These are phyloP conservation scores for Pseudogymnoascus sp. DNA, from an alignment of 2,329 filamentous ascomycete species.

Conservation along the genomic window DNA sequence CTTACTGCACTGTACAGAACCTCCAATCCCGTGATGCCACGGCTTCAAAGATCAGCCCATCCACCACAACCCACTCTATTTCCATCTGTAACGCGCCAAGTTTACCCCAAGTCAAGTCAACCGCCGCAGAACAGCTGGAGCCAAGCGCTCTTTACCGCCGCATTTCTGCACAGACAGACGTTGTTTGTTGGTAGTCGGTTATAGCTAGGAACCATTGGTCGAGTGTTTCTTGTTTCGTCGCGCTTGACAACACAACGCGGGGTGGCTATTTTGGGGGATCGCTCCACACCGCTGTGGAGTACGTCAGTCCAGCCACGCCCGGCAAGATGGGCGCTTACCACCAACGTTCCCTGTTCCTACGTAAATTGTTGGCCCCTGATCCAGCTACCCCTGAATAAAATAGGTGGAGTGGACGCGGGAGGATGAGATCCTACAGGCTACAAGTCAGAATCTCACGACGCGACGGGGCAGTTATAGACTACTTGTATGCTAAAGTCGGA, in stretches of 20 bases:
- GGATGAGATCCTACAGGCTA: not conserved
- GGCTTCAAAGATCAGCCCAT: not conserved
- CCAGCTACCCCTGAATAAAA: not conserved
- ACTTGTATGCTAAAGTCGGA: not conserved
- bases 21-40: not conserved
- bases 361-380: not conserved
- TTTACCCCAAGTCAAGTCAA: not conserved
- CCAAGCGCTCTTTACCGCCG: not conserved
- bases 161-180: not conserved
- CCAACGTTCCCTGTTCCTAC: not conserved
- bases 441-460: not conserved
- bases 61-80: not conserved
- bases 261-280: not conserved
- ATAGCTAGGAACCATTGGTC: not conserved
- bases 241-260: not conserved
- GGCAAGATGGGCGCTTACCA: not conserved
- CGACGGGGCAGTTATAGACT: not conserved
- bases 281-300: not conserved
- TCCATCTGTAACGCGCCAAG: conserved; percentile 2
- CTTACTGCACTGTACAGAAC: too few species aligned
- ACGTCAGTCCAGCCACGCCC: not conserved
- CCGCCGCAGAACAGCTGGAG: not conserved
- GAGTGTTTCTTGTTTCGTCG: not conserved
- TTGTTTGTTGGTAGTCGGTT: not conserved
- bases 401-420: not conserved